Evolutionary conservation across 768 basidiomycete genomes (phyloP).

Genomic region (Mycena filopes): DNA sequence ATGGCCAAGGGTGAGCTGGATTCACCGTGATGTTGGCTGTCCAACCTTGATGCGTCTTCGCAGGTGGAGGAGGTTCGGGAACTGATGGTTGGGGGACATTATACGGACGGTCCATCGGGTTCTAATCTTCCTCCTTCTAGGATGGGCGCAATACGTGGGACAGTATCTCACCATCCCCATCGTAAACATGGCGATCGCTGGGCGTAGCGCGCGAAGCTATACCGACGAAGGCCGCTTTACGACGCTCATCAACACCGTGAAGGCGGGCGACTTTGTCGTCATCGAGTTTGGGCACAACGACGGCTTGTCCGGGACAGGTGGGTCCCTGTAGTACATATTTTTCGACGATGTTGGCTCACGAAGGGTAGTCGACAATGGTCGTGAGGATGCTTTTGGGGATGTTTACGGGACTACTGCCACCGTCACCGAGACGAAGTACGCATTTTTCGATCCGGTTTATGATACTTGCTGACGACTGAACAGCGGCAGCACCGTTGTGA

Average conservation of each 20-base stretch:
- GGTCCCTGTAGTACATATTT: neutral
- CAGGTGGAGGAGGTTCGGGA: constrained; percentile 50
- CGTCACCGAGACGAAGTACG: constrained; percentile 49
- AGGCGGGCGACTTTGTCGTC: constrained; percentile 53
- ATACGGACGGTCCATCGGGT: neutral
- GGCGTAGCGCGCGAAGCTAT: constrained; percentile 57
- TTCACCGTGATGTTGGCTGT: no score
- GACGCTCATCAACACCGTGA: constrained; percentile 51
- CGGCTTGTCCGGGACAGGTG: constrained; percentile 34
- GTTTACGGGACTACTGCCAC: constrained; percentile 48
- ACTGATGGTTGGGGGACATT: constrained; percentile 42
- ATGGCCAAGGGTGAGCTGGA: constrained; percentile 48
- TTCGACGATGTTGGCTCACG: neutral
- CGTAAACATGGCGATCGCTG: constrained; percentile 58
- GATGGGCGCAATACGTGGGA: constrained; percentile 57
- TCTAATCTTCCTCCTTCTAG: constrained; percentile 33
- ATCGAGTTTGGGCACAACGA: constrained; percentile 59
- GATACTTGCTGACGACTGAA: neutral
- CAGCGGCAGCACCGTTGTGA: constrained; percentile 51
- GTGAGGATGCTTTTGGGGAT: constrained; percentile 52
- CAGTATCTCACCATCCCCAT: constrained; percentile 55
- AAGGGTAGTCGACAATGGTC: constrained; percentile 52
- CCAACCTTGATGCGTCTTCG: neutral
- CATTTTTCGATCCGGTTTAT: neutral
- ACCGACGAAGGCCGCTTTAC: constrained; percentile 60